Evolutionary conservation across 1,284 basidiomycete species (phyloP), one percentile per base, ranked within the genome.

Genomic region (Fomitiporia mediterranea): DNA sequence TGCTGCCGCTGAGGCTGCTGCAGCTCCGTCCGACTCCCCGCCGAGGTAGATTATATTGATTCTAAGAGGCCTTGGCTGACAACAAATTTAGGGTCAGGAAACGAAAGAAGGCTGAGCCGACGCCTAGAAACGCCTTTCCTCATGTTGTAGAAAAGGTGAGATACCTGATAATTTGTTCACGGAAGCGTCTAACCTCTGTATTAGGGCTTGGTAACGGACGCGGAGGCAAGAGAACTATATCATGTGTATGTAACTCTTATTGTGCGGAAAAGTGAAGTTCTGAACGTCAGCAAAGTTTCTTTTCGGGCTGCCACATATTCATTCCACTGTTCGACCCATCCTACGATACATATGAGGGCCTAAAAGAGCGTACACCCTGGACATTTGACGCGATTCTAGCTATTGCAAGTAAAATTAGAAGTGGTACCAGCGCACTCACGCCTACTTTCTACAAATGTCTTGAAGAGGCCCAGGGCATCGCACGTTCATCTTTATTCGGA

Each of bases 401-500:
- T 23, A 86, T 97, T 44, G 93, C 92, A 40, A 84, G 88, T 59
- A 95, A 94, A 69, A 93, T 97, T 63, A 82, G 91, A 62, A 90
- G 89, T 61, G 94, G 93, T 8, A 94, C 89, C 64, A 89, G 90
- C 55, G 86, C 88, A 21, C 82, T 93, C 21, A 86, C 83, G 52
- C 77, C 85, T 28, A 89, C 92, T 0, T 95, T 94, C 70, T 94
- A 94, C 73, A 86, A 85, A 66, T 92, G 90, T 67, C 77, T 96
- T 44, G 92, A 95, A 67, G 93, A 96, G 71, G 93, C 93, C 4
- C 93, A 96, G 69, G 91, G 92, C 43, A 95, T 96, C 61, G 94
- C 94, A 37, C 82, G 93, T 42, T 93, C 90, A 15, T 94, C 92
- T 9, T 77, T 97, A 50, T 96, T 96, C 66, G 91, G 92, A 11